Evolutionary conservation across 495 filamentous ascomycete genomes (phyloP).

Genomic region (Parmelia sp.): DNA sequence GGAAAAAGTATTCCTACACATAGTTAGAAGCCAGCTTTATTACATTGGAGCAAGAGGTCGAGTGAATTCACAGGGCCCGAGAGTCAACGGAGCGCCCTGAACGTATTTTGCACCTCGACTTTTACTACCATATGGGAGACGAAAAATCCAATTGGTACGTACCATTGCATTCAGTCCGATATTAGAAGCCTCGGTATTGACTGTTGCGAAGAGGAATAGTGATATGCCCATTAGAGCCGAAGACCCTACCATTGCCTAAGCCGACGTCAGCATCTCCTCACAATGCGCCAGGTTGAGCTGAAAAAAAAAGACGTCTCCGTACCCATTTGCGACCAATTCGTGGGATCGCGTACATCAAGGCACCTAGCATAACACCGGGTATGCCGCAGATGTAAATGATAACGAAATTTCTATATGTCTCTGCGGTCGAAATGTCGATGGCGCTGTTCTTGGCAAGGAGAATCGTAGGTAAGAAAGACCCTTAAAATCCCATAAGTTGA

Average conservation of each 20-base stretch:
- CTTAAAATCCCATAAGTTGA: conserved; percentile 21
- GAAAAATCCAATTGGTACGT: background rate
- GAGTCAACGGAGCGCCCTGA: background rate
- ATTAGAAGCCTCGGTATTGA: conserved; percentile 39
- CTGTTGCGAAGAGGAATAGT: conserved; percentile 39
- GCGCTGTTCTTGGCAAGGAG: conserved; percentile 35
- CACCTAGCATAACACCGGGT: conserved; percentile 38
- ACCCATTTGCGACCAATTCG: conserved; percentile 37
- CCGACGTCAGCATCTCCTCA: background rate
- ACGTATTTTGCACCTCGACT: background rate
- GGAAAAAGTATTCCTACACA: conserved; percentile 40
- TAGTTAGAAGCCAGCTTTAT: background rate
- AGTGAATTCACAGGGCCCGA: background rate
- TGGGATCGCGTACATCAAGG: conserved; percentile 36
- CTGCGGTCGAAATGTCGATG: conserved; percentile 29
- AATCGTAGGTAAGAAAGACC: conserved; percentile 38
- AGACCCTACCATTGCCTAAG: conserved; percentile 38
- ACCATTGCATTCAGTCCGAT: conserved; percentile 39
- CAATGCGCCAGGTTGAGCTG: background rate
- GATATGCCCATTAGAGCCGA: conserved; percentile 42
- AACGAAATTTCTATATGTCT: conserved; percentile 40
- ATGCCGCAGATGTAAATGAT: conserved; percentile 43
- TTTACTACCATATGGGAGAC: background rate
- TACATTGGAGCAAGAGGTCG: background rate
- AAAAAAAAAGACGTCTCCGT: background rate